Conservation (phyloP, 1,139 yeast species). For the Sugiyamaella neomexicana region DNA sequence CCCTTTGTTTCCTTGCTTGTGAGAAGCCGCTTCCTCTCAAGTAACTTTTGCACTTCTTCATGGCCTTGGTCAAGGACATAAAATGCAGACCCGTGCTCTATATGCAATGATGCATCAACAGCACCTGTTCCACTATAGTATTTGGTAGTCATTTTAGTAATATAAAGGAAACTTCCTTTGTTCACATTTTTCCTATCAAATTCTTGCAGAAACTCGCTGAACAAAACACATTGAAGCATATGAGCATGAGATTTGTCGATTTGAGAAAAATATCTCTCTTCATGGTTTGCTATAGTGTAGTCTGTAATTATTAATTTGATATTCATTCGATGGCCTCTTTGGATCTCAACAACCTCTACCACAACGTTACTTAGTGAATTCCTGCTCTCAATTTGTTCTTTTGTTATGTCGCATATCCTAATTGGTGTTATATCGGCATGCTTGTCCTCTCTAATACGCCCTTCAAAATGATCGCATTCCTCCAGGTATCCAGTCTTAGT, state of each 20-base stretch:
- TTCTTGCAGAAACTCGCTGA: neutral
- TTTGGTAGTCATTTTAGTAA: neutral
- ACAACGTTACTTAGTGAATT: neutral
- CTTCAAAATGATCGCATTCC: neutral
- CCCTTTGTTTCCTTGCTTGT: neutral
- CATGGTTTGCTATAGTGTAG: neutral
- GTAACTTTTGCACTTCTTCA: neutral
- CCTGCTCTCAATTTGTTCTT: neutral
- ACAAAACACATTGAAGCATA: neutral
- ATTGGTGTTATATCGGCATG: neutral
- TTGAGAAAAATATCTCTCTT: neutral
- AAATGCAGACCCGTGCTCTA: neutral
- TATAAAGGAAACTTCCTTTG: neutral
- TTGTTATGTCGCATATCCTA: neutral
- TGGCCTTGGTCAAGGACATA: neutral
- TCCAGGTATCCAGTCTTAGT: neutral
- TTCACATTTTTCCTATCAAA: neutral
- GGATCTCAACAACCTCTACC: neutral
- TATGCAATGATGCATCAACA: neutral
- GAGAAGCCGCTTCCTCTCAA: neutral
- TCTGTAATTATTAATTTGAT: neutral
- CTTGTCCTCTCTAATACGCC: neutral
- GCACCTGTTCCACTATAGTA: neutral
- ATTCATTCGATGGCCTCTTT: neutral
- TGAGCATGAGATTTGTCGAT: neutral